Base-by-base conservation (phyloP, 1,139 yeast species). In the Blastobotrys apis region DNA sequence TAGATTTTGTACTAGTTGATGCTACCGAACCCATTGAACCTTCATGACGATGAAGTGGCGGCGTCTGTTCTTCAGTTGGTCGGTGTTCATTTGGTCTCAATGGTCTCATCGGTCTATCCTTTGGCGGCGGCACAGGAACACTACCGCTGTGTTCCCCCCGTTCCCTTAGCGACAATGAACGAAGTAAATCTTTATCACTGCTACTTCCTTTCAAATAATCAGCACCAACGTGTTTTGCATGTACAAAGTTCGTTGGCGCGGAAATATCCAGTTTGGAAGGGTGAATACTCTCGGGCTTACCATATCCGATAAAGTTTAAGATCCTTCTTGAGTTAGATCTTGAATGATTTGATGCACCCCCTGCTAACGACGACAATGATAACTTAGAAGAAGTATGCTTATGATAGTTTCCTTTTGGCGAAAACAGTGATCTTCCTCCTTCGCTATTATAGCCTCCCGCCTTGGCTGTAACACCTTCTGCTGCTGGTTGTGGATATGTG, bases 221-320 rank as follows among this genome's bases (percentile, higher is more conserved):
- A 4, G 51, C 48, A 34, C 57, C 61, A 22, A 57, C 42, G 41
- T 58, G 62, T 10, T 47, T 48, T n/a, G 52, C 37, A 36, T 58
- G 62, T 9, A 57, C 54, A 47, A 58, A 57, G 37, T 58, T 58
- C 19, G 56, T 41, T 9, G 62, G 62, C 13, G 45, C 41, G 4
- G 60, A 55, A 34, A 58, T 58, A 41, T 42, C 37, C 19, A 36
- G 33, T n/a, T 31, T 31, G 27, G 37, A 30, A 6, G 33, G 19
- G 15, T 12, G 33, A 29, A 16, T 20, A 9, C 19, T 27, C 10
- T 30, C 25, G 26, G 15, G 19, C 13, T 17, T 29, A 33, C 40
- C 32, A n/a, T n/a, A n/a, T 6, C 25, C 40, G 12, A 42, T 37
- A 29, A 42, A 42, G 33, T 39, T 43, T 27, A 38, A 13, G 12